Evolutionary conservation across 179 eudicot genomes (phyloP).

Genomic region (Spinacia oleracea): DNA sequence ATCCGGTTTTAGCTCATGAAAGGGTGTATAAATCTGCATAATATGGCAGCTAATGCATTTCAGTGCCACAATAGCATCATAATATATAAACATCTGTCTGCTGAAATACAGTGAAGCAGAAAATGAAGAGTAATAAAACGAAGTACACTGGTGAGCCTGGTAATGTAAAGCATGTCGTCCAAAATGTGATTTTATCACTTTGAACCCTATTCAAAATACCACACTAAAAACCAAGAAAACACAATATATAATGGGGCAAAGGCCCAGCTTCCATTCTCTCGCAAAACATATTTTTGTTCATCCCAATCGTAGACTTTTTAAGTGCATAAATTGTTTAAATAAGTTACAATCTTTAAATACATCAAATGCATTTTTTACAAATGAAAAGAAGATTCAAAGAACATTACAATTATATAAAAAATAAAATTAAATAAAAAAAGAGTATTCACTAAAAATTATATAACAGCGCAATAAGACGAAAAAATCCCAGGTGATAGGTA

Average conservation of each 20-base stretch:
- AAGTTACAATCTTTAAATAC: background rate
- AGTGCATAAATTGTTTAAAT: background rate
- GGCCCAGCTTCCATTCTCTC: background rate
- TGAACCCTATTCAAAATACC: background rate
- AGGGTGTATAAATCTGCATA: background rate
- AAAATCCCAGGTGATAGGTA: background rate
- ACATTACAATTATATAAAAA: background rate
- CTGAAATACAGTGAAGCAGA: background rate
- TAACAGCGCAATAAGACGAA: background rate
- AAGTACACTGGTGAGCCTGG: background rate
- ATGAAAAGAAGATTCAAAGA: background rate
- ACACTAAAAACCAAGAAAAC: background rate
- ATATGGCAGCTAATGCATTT: too few relatives aligned
- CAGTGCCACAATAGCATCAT: too few relatives aligned
- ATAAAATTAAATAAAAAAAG: too few relatives aligned
- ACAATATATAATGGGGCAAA: background rate
- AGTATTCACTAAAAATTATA: too few relatives aligned
- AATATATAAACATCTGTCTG: background rate
- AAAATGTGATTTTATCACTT: too few relatives aligned
- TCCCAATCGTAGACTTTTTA: background rate
- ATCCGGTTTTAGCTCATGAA: too few relatives aligned
- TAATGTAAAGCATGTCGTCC: too few relatives aligned
- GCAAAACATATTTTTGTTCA: background rate
- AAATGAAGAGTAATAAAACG: background rate
- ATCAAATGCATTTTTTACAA: background rate